Evolutionary conservation across 495 filamentous ascomycete genomes (phyloP), one percentile per base, ranked within the genome.

Genomic region (Penicillium manginii): DNA sequence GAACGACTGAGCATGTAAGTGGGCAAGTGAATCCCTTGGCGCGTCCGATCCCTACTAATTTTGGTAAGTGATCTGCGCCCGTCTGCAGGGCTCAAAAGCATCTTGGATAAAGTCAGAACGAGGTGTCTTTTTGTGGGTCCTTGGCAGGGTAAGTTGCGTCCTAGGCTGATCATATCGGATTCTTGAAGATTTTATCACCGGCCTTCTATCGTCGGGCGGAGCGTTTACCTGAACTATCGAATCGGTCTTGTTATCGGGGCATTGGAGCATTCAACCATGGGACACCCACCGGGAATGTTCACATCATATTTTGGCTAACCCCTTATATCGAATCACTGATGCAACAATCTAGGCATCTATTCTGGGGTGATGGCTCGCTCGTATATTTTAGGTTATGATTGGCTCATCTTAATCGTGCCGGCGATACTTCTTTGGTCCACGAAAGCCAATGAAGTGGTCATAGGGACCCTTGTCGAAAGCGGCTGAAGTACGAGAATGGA

Each of bases 1-100:
- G 55, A 50, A 17, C 22, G 45, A 15, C 37, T 32, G 5, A 9
- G 23, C 26, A 2, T 45, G 17, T 48, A 33, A 57, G 39, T 57
- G 48, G 55, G 43, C 31, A 37, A 23, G 23, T 26, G 26, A 35
- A 22, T 21, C 21, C 17, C 23, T 33, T 51, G 4, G 29, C 15
- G 3, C 35, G 23, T 51, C 55, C 2, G 55, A 57, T 57, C 55
- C 37, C 23, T 57, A 37, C 55, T 45, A 1, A 7, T 15, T 51
- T 9, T 11, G 48, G 55, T 32, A 52, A 52, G 17, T 1, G 55
- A 51, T 57, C 47, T 51, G 37, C 55, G 45, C 21, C 18, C 10
- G 18, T 45, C 12, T 57, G 55, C 55, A 57, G 47, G 35, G 23
- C 49, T 52, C 48, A 21, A 46, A 33, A 37, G 32, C 9, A 17